These are phyloP conservation scores for Cardamine chenopodiifolia DNA, from an alignment of 345 rosid species.

Conservation along the genomic window DNA sequence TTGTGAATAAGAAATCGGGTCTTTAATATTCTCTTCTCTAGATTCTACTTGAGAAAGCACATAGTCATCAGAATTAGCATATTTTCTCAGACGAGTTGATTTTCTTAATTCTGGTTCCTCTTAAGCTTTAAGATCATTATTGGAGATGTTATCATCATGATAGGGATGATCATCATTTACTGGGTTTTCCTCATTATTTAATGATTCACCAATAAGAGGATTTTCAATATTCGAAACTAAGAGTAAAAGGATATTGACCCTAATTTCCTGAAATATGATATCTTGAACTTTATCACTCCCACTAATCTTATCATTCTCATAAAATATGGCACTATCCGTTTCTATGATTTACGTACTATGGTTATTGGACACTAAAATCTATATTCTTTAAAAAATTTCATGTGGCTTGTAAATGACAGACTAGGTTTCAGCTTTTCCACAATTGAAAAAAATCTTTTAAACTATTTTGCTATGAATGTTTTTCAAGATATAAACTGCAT, in stretches of 20 bases:
- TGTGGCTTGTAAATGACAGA: neutral
- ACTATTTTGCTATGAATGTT: neutral
- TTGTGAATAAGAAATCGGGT: constrained; percentile 5
- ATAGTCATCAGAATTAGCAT: neutral
- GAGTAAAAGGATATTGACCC: neutral
- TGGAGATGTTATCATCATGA: neutral
- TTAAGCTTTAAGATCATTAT: no score
- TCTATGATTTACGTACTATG: neutral
- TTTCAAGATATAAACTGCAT: constrained; percentile 10
- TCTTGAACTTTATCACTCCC: no score
- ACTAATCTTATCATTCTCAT: neutral
- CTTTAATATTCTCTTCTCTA: neutral
- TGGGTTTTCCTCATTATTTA: neutral
- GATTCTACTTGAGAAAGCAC: neutral
- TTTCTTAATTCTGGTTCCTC: no score
- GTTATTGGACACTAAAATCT: neutral
- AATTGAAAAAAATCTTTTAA: neutral
- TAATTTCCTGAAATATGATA: neutral
- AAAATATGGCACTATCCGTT: neutral
- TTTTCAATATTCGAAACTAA: neutral
- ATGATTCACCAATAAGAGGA: neutral
- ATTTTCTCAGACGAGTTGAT: neutral
- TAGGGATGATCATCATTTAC: no score
- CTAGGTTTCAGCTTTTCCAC: neutral
- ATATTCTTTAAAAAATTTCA: neutral